phyloP scores from a whole-genome alignment of 495 filamentous ascomycete genomes.

The Tuber magnatum region DNA sequence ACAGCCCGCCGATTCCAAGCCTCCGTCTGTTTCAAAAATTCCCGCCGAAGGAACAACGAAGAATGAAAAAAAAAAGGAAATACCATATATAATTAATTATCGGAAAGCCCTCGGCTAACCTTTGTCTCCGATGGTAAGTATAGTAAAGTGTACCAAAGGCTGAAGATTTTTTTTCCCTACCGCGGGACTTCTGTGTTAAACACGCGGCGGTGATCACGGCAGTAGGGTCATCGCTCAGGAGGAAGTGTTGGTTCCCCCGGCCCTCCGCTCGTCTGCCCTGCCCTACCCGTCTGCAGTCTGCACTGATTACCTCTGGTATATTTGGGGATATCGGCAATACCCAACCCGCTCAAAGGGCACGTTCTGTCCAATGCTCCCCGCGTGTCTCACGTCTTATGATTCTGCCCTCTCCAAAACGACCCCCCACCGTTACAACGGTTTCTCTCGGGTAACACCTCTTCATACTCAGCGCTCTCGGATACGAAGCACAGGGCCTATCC shows the following conservation, averaged over 20 bases:
- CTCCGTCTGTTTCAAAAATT: not conserved
- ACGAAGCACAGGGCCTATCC: not conserved
- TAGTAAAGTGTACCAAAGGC: not conserved
- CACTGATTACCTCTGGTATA: not conserved
- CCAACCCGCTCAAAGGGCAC: not conserved
- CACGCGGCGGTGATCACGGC: not conserved
- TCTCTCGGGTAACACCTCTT: not conserved
- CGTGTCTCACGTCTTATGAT: not conserved
- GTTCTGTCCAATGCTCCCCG: not conserved
- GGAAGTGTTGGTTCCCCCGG: not conserved
- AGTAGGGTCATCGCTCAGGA: not conserved
- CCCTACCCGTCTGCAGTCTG: not conserved
- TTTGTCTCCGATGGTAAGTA: not conserved
- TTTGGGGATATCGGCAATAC: not conserved
- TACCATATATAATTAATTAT: not conserved
- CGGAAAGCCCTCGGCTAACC: not conserved
- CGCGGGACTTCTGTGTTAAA: not conserved
- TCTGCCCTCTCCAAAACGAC: not conserved
- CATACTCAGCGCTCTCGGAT: not conserved
- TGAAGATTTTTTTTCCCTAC: not conserved
- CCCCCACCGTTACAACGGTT: not conserved
- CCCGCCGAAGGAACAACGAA: not conserved
- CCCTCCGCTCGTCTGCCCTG: not conserved
- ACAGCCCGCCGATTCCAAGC: not conserved
- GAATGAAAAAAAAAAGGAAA: not conserved